Evolutionary conservation across 257 asterid species (phyloP), one percentile per base, ranked within the genome.

Genomic region (Solanum etuberosum): DNA sequence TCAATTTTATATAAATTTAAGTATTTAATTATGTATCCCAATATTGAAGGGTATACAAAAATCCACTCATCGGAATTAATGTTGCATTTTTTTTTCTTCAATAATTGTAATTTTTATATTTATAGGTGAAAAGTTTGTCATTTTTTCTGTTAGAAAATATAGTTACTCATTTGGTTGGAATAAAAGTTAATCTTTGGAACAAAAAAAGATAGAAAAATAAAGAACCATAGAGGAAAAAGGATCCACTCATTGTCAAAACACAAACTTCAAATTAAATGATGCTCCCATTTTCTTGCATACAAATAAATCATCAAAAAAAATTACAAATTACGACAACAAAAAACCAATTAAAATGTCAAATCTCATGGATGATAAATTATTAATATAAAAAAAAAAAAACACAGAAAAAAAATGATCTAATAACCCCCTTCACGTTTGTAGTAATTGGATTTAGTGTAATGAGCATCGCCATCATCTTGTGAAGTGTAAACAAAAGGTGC

Each of bases 401-500:
- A 57, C 1, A 8, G 29, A 9, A 21, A 59, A 5, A 51, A 40
- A 27, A 8, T 3, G 32, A 42, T 42, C 29, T 80, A 80, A 80
- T 80, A 78, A 43, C 65, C 84, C 65, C 32, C 71, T 12, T 43
- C 40, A 43, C 18, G 37, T 32, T 46, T 29, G 27, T 43, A 78
- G 1, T 78, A 78, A 9, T 78, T 78, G 63, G 63, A 43, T 76
- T 38, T 76, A 29, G 35, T n/a, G 7, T 29, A 14, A 2, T 68
- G 6, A 7, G 2, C 77, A 18, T 42, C 27, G 3, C 16, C 9
- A 15, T 51, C n/a, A 51, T 51, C 61, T 51, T 51, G 0, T 1
- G 85, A 46, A 46, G 85, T 80, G 85, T 80, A 92, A 23, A 89
- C 88, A 72, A 92, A 93, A 12, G 94, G 94, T 3, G 91, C 91